A percentile compares a stretch with the other conserved stretches of the same genome.
These are phyloP conservation scores for Myxozyma lipomycoides DNA, from an alignment of 805 yeast genomes.

Conservation along the genomic window DNA sequence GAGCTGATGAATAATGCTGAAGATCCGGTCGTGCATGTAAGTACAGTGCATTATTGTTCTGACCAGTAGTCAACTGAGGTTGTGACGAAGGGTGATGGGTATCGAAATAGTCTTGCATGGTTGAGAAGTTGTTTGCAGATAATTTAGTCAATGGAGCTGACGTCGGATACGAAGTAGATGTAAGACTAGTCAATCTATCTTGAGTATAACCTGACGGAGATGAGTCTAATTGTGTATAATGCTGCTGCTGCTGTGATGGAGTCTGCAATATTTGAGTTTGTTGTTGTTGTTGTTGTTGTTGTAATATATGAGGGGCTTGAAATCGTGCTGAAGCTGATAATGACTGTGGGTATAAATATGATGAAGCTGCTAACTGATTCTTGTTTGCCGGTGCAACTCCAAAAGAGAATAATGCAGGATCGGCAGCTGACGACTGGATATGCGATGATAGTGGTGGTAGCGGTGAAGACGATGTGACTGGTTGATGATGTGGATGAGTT, in stretches of 20 bases:
- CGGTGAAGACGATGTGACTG: background rate
- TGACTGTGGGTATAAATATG: background rate
- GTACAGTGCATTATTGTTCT: background rate
- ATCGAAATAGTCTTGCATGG: slow-evolving; percentile 24
- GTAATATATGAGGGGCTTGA: slow-evolving; percentile 14
- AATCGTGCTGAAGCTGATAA: slow-evolving; percentile 3
- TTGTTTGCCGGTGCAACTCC: background rate
- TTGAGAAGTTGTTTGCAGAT: slow-evolving; percentile 1
- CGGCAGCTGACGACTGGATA: background rate
- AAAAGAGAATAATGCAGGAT: background rate
- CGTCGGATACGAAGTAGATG: slow-evolving; percentile 19
- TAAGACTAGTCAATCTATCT: slow-evolving; percentile 23
- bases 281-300: slow-evolving; percentile 15
- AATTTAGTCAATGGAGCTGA: background rate
- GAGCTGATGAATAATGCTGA: background rate
- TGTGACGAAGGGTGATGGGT: background rate
- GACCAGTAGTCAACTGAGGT: background rate
- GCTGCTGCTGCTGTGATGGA: slow-evolving; percentile 29
- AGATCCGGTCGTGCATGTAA: background rate
- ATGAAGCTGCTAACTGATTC: background rate
- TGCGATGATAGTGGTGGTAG: background rate
- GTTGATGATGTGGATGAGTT: background rate
- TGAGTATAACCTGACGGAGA: slow-evolving; percentile 23
- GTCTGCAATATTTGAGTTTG: slow-evolving; percentile 2
- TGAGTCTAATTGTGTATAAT: slow-evolving; percentile 27